Conservation (phyloP, 2,329 filamentous ascomycete species). For the Dactylellina drechsleri region DNA sequence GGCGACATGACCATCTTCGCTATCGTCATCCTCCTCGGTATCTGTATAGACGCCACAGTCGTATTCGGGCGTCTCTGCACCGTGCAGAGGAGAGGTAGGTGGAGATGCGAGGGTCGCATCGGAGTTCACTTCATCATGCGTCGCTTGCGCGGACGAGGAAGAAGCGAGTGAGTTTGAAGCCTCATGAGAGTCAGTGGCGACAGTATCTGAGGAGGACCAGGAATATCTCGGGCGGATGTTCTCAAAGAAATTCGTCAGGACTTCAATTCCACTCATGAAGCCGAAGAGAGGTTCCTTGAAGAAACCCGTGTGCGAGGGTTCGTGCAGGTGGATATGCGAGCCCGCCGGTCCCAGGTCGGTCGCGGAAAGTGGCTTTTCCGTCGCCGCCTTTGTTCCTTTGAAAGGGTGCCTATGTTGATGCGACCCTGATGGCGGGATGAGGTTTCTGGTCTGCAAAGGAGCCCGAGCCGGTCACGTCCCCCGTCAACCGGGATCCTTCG, state of each 20-base stretch:
- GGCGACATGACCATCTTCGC: conserved; percentile 15
- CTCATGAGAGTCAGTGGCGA: conserved; percentile 38
- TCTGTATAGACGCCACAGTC: conserved; percentile 52
- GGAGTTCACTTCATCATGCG: conserved; percentile 36
- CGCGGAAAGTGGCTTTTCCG: conserved; percentile 38
- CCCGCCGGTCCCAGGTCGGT: conserved; percentile 23
- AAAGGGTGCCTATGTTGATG: neutral
- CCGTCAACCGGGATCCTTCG: conserved; percentile 5
- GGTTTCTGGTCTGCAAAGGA: too few relatives aligned
- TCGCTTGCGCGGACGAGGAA: conserved; percentile 17
- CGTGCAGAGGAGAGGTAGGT: conserved; percentile 39
- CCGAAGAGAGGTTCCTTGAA: conserved; percentile 32
- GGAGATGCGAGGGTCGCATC: conserved; percentile 36
- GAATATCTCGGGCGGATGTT: conserved; percentile 53
- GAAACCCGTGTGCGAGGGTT: conserved; percentile 20
- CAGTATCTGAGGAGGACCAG: conserved; percentile 52
- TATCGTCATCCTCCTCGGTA: conserved; percentile 45
- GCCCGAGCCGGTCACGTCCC: neutral
- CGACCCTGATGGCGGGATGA: too few relatives aligned
- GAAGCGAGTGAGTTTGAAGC: conserved; percentile 16
- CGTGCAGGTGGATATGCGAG: conserved; percentile 9
- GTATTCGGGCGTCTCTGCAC: conserved; percentile 43
- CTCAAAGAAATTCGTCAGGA: conserved; percentile 53
- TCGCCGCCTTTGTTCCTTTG: conserved; percentile 42
- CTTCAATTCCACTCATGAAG: conserved; percentile 55